Percentiles rank a stretch among this genome's conserved stretches.
These are phyloP conservation scores for Colletotrichum musae DNA, from an alignment of 2,329 filamentous ascomycete species.

Conservation along the genomic window DNA sequence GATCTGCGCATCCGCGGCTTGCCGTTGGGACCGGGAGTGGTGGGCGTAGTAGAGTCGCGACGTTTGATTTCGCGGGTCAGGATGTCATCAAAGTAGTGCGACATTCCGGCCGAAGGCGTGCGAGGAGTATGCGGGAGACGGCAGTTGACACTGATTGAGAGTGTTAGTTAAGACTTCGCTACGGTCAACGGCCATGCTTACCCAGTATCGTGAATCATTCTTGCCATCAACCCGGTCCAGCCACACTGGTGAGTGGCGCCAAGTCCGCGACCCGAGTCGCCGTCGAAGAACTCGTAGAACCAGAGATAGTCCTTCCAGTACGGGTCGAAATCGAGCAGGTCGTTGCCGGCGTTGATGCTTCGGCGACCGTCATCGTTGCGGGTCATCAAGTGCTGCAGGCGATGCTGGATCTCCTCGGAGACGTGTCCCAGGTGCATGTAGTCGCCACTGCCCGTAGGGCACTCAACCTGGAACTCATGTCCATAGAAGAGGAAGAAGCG, in stretches of 20 bases:
- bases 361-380: slow-evolving; percentile 87
- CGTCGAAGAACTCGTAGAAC: slow-evolving; percentile 99
- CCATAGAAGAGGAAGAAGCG: slow-evolving; percentile 98
- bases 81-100: slow-evolving; percentile 96
- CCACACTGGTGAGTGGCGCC: slow-evolving; percentile 96
- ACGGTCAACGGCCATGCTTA: slow-evolving; percentile 60
- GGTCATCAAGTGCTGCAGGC: slow-evolving; percentile 91
- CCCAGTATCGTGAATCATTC: slow-evolving; percentile 98
- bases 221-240: slow-evolving; percentile 95
- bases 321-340: slow-evolving; percentile 90
- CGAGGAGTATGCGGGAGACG: slow-evolving; percentile 94
- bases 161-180: slow-evolving; percentile 2
- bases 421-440: slow-evolving; percentile 97
- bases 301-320: slow-evolving; percentile 95
- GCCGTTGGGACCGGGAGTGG: slow-evolving; percentile 40
- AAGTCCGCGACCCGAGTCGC: slow-evolving; percentile 88
- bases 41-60: slow-evolving; percentile 55
- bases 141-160: slow-evolving; percentile 78
- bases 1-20: slow-evolving; percentile 78
- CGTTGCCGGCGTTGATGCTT: slow-evolving; percentile 88
- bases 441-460: slow-evolving; percentile 92
- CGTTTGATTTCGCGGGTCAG: slow-evolving; percentile 71
- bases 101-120: slow-evolving; percentile 85
- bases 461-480: slow-evolving; percentile 89
- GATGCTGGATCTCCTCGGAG: slow-evolving; percentile 94